Evolutionary conservation across 176 grass and related monocot species (phyloP), one percentile per base, ranked within the genome.

Genomic region (Sorghum bicolor): DNA sequence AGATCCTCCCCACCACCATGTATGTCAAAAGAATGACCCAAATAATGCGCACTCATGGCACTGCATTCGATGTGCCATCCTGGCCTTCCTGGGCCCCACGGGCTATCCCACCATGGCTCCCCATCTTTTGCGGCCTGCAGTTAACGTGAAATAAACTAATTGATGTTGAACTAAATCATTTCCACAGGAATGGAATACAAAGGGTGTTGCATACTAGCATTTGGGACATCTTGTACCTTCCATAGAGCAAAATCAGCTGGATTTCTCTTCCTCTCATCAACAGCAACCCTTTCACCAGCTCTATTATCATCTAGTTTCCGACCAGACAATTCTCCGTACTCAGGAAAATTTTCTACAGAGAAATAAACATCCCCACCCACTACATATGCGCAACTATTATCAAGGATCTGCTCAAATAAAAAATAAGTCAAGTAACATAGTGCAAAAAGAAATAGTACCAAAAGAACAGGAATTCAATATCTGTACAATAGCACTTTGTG

Each of bases 41-140:
- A 85, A 79, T 98, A 98, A 70, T 81, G 81, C 80, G 93, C 85
- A 82, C 96, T 98, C 96, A 98, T 98, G 53, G 96, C 92, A 76
- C 96, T 98, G 69, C 96, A 98, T 79, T 98, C 92, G 36, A 98
- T 98, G 75, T 98, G 96, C 96, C 93, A 98, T 79, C 96, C 91
- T 87, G 93, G 96, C 37, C 96, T 88, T 72, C 93, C 96, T 26
- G 79, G 87, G 25, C 96, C 96, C 96, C 96, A 98, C 26, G 96
- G 96, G 85, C 91, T 98, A 44, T 98, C 93, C 93, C 96, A 98
- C 77, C 74, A 90, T 80, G 91, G 96, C 32, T 98, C 96, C 61
- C 93, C 96, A 55, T 88, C 93, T 89, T 98, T 98, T 69, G 93
- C 85, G 79, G 96, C 82, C 93, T 95, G 83, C 47, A 85, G 76